Base-by-base conservation (phyloP, 1,284 basidiomycete genomes). In the Cystobasidiaceae sp. region DNA sequence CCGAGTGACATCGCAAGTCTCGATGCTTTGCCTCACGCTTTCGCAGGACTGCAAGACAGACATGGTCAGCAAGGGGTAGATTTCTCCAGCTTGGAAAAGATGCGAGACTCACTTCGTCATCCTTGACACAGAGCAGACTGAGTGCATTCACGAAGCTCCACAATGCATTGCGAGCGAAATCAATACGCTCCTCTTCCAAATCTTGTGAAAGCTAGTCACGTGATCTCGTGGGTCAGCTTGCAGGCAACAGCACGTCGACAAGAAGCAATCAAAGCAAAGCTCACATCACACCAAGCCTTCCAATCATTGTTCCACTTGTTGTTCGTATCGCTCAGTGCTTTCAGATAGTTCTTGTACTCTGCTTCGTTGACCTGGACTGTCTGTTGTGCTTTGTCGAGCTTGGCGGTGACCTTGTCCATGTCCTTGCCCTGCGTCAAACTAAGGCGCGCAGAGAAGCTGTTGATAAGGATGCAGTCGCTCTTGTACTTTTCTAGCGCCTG, bases 71-170 rank as follows among this genome's bases (percentile, higher is more conserved):
- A 17, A 9, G 11, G 23, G 39, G 33, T 15, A 13, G 21, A 33
- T 46, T 9, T 25, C 19, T 28, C 19, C n/a, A n/a, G 27, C 28
- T 19, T 27, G 5, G 9, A 6, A 6, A 39, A 6, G 21, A 34
- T 30, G 15, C 19, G n/a, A n/a, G n/a, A 81, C 86, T 70, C 73
- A 91, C 91, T 82, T 96, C 91, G 75, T 98, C 96, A 75, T 98
- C 94, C 21, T 86, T 82, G 13, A 99, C 93, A 74, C 96, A 98
- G 27, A 97, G 89, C 6, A 90, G 90, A 4, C 93, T 96, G 21
- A 97, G 87, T 0, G 88, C 87, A 77, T 99, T 99, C 1, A 94
- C 93, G 75, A 91, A 97, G 32, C 86, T 85, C 94, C 94, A 99
- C 75, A 96, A 82, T 71, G 91, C 90, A 75, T 93, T 89, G 79